Evolutionary conservation across 768 basidiomycete genomes (phyloP).

Genomic region (Boletus sp.): DNA sequence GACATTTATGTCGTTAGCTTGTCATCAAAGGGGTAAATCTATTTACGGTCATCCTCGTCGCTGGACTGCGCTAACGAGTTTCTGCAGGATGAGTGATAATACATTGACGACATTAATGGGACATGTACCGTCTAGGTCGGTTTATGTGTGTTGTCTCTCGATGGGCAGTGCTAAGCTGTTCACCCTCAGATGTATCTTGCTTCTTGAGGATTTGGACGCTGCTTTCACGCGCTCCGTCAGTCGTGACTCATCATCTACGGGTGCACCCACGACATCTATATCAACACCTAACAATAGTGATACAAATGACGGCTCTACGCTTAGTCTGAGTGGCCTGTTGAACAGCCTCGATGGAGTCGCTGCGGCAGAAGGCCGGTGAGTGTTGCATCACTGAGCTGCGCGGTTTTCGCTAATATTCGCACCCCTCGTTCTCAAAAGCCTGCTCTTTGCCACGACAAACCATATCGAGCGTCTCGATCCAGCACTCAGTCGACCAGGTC

Average conservation of each 20-base stretch:
- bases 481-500: conserved; percentile 81
- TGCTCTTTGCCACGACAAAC: conserved; percentile 91
- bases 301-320: conserved; percentile 70
- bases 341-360: conserved; percentile 87
- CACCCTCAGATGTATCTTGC: conserved; percentile 71
- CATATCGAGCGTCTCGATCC: conserved; percentile 92
- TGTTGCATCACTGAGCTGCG: conserved; percentile 14
- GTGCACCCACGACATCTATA: conserved; percentile 53
- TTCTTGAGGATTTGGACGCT: conserved; percentile 91
- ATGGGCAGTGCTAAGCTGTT: conserved; percentile 13
- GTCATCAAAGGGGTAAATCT: conserved; percentile 76
- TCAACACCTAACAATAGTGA: conserved; percentile 43
- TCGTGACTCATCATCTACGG: conserved; percentile 78
- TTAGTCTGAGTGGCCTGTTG: conserved; percentile 80
- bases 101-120: conserved; percentile 85
- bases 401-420: conserved; percentile 16
- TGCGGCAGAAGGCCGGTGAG: conserved; percentile 81
- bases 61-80: conserved; percentile 6
- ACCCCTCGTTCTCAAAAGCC: conserved; percentile 37
- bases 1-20: conserved; percentile 91
- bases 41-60: conserved; percentile 1
- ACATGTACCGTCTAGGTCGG: conserved; percentile 77
- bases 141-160: background rate
- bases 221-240: conserved; percentile 86
- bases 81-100: conserved; percentile 81